Evolutionary conservation across 163 green algal species (phyloP).

Genomic region (Picocystis sp.): DNA sequence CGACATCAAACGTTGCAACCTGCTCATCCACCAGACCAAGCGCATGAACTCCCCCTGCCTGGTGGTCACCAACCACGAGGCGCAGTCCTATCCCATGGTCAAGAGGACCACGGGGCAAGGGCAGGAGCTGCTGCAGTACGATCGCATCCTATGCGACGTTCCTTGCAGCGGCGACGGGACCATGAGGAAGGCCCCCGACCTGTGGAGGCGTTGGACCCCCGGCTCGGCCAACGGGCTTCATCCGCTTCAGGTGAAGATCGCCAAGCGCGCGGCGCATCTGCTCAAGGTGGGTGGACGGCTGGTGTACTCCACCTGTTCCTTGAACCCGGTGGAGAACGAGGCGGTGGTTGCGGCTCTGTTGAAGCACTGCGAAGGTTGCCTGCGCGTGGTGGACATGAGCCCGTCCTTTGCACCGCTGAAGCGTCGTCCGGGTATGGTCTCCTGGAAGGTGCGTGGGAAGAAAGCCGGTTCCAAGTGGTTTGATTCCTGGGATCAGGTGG

Average conservation of each 20-base stretch:
- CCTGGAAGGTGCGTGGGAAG: conserved; percentile 57
- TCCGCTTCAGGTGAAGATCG: conserved; percentile 75
- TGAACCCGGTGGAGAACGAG: conserved; percentile 97
- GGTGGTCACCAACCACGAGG: conserved; percentile 86
- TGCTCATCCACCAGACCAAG: conserved; percentile 92
- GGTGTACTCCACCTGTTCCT: conserved; percentile 97
- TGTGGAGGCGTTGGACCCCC: conserved; percentile 76
- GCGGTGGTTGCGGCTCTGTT: conserved; percentile 71
- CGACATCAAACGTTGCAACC: conserved; percentile 84
- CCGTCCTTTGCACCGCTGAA: conserved; percentile 53
- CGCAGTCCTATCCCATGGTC: conserved; percentile 49
- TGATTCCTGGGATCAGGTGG: conserved; percentile 17
- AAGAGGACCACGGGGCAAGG: conserved; percentile 1
- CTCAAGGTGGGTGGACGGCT: conserved; percentile 78
- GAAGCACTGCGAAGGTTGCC: conserved; percentile 24
- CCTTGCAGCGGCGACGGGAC: conserved; percentile 92
- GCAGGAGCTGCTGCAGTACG: conserved; percentile 47
- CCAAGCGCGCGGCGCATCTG: conserved; percentile 48
- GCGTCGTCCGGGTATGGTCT: conserved; percentile 43
- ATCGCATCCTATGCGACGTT: conserved; percentile 91
- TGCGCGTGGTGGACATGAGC: conserved; percentile 73
- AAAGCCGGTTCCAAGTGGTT: conserved; percentile 2
- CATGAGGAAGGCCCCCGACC: conserved; percentile 85
- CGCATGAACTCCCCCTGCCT: conserved; percentile 72
- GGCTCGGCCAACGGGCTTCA: conserved; percentile 50